Percentiles rank a stretch among this genome's conserved stretches.
phyloP scores from a whole-genome alignment of 257 asterid genomes.

The Solanum pinnatisectum region DNA sequence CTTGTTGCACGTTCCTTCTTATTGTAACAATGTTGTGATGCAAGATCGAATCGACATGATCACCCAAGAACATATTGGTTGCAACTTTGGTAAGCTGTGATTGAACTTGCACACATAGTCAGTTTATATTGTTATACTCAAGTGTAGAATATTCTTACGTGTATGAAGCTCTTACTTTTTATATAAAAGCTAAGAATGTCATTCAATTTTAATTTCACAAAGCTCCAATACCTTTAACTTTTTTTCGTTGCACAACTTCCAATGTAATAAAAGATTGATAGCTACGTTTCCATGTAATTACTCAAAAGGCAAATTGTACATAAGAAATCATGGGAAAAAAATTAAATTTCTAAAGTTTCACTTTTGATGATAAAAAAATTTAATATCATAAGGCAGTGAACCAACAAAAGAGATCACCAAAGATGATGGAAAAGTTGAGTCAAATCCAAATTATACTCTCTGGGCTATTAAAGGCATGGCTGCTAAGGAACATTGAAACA shows the following conservation, averaged over 20 bases:
- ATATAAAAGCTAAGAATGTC: too few species aligned
- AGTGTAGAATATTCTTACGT: too few species aligned
- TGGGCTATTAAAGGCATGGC: too few species aligned
- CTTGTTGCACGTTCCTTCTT: constrained; percentile 67
- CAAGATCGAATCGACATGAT: constrained; percentile 43
- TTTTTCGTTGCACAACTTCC: too few species aligned
- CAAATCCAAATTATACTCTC: too few species aligned
- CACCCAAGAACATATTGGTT: constrained; percentile 80
- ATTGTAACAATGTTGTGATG: constrained; percentile 33
- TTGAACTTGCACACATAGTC: background rate
- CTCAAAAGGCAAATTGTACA: background rate
- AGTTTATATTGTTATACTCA: background rate
- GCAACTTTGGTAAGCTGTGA: constrained; percentile 71
- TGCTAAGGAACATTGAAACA: too few species aligned
- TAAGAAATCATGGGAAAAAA: background rate
- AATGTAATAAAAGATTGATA: background rate
- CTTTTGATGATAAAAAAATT: background rate
- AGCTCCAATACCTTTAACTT: too few species aligned
- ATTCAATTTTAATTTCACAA: too few species aligned
- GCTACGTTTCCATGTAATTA: background rate
- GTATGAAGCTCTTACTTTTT: too few species aligned
- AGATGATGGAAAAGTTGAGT: too few species aligned
- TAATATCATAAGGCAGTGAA: background rate
- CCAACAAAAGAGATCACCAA: too few species aligned
- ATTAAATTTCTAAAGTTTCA: too few species aligned